Evolutionary conservation across 257 asterid species (phyloP).

Genomic region (Cinchona pubescens): DNA sequence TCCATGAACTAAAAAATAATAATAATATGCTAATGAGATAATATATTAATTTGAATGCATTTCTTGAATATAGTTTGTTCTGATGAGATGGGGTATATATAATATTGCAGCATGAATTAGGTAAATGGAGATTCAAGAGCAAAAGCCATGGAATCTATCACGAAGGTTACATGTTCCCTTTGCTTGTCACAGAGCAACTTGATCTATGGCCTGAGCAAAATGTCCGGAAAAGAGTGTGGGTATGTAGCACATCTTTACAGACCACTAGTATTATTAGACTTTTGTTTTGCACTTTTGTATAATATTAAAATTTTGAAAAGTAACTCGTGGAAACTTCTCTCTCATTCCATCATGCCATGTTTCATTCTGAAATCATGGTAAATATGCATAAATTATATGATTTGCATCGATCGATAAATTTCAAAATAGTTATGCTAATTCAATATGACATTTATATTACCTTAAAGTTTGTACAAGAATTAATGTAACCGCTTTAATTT

Average conservation of each 20-base stretch:
- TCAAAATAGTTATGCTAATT: too few relatives aligned
- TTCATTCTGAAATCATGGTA: not conserved
- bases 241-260: constrained; percentile 18
- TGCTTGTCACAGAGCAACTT: constrained; percentile 63
- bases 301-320: not conserved
- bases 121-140: constrained; percentile 76
- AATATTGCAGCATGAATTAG: constrained; percentile 52
- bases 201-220: constrained; percentile 69
- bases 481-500: too few relatives aligned
- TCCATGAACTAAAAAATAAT: too few relatives aligned
- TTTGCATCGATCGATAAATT: not conserved
- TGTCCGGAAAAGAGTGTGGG: constrained; percentile 59
- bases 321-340: not conserved
- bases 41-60: not conserved
- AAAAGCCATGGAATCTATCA: constrained; percentile 54
- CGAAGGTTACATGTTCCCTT: constrained; percentile 71
- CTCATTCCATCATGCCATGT: not conserved
- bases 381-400: not conserved
- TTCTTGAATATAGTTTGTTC: not conserved
- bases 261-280: not conserved
- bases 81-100: not conserved
- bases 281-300: not conserved
- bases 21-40: too few relatives aligned
- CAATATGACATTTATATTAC: too few relatives aligned
- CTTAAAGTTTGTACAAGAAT: too few relatives aligned